Base-by-base conservation (phyloP, 805 yeast genomes). In the Komagataella populi region DNA sequence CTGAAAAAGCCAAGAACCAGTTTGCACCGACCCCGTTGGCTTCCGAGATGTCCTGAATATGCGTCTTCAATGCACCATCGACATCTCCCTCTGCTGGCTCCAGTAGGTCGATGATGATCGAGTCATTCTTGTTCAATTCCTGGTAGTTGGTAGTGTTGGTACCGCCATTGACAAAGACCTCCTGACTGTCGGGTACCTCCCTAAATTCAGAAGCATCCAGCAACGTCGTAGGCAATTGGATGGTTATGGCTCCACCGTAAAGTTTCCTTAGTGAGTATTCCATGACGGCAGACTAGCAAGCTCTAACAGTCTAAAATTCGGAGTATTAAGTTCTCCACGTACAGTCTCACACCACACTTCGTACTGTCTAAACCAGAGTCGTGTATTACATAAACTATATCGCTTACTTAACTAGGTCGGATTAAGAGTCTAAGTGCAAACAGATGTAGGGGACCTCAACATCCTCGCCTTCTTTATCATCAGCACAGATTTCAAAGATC, bases 101-200 rank as follows among this genome's bases (percentile, higher is more conserved):
- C 55, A 84, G 63, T 14, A 84, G 62, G 55, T 84, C 93, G 17
- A 84, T 60, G n/a, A 84, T 80, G 7, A 84, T 61, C 16, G 84
- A 76, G 56, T 75, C 80, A 50, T 81, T 77, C 48, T 65, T 57
- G 45, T 65, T 64, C 48, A 71, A 60, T 49, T 55, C 58, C 48
- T 59, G 52, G 23, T 54, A 48, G 20, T 57, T 55, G 14, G 56
- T 50, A 8, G 62, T 51, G 50, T 56, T 57, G 8, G 46, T 46
- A 1, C 69, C 57, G 12, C 65, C 59, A 49, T 73, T 74, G 3
- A 90, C 79, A 63, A 77, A 93, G 23, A 91, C 96, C 63, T 91
- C 99, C 63, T 93, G 98, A 1, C 89, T 81, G 60, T 93, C 97
- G 0, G 99, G 98, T 3, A 93, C 78, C 54, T 87, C 87, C 52